Conservation (phyloP, 768 basidiomycete species). For the Holtermannia corniformis region DNA sequence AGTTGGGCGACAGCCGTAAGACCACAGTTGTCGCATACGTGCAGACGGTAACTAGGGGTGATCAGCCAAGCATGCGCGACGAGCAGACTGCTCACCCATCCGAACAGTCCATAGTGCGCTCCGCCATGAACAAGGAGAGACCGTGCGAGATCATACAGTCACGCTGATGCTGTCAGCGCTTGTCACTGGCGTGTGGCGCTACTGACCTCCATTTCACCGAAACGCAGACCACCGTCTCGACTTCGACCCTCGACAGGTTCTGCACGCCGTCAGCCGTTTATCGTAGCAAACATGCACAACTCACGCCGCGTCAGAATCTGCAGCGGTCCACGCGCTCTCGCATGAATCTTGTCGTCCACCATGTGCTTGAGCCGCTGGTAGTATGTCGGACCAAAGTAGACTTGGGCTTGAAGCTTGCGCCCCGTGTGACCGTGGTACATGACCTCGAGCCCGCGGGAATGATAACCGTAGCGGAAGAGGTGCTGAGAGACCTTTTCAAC, state of each 20-base stretch:
- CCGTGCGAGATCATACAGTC: constrained; percentile 99
- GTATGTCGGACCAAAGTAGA: constrained; percentile 97
- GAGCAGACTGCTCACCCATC: constrained; percentile 15
- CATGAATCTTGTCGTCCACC: constrained; percentile 99
- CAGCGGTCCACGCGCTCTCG: constrained; percentile 90
- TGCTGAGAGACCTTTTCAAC: constrained; percentile 95
- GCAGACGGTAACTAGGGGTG: constrained; percentile 69
- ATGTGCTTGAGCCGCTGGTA: constrained; percentile 99
- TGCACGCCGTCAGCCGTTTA: background rate
- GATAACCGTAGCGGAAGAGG: constrained; percentile 81
- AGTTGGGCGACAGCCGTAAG: constrained; percentile 95
- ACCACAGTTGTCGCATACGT: constrained; percentile 95
- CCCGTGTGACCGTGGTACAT: constrained; percentile 99
- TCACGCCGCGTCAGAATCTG: constrained; percentile 81
- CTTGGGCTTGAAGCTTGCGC: constrained; percentile 92
- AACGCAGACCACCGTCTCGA: constrained; percentile 96
- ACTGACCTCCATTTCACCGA: constrained; percentile 92
- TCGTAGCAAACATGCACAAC: background rate
- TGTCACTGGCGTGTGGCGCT: background rate
- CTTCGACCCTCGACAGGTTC: constrained; percentile 96
- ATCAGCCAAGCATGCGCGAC: constrained; percentile 20
- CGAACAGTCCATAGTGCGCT: constrained; percentile 53
- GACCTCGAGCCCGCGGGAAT: constrained; percentile 90
- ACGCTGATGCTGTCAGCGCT: constrained; percentile 44
- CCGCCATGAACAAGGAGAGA: constrained; percentile 94